These are phyloP conservation scores for Mycothermus thermophilus DNA, from an alignment of 495 filamentous ascomycete genomes.

Conservation along the genomic window DNA sequence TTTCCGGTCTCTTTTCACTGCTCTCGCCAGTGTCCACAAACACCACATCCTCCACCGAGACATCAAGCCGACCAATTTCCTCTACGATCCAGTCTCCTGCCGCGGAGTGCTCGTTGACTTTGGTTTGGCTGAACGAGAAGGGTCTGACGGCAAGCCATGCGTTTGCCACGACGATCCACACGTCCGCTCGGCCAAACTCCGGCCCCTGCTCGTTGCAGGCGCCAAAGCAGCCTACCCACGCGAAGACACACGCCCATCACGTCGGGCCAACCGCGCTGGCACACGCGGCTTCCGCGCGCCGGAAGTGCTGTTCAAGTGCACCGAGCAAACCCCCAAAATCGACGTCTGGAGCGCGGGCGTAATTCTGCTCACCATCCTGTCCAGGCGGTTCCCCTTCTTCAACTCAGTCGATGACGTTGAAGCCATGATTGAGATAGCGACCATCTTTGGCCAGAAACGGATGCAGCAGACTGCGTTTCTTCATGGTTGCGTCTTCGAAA, in stretches of 20 bases:
- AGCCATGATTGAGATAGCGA: slow-evolving; percentile 91
- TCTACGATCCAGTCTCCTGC: slow-evolving; percentile 71
- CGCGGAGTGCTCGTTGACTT: slow-evolving; percentile 93
- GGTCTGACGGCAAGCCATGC: slow-evolving; percentile 58
- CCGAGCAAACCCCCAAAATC: slow-evolving; percentile 86
- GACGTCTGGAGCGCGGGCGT: slow-evolving; percentile 96
- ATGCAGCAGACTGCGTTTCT: slow-evolving; percentile 74
- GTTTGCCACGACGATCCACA: slow-evolving; percentile 44
- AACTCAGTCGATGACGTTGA: slow-evolving; percentile 94
- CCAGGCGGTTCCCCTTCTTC: slow-evolving; percentile 91
- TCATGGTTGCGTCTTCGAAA: slow-evolving; percentile 78
- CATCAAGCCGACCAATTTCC: slow-evolving; percentile 99
- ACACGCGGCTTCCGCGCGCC: slow-evolving; percentile 92
- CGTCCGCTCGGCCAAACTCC: slow-evolving; percentile 25
- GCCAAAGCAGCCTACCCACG: slow-evolving; percentile 62
- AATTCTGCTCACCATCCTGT: slow-evolving; percentile 80
- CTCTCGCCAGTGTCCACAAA: slow-evolving; percentile 67
- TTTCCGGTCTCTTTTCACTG: slow-evolving; percentile 75
- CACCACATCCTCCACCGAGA: slow-evolving; percentile 84
- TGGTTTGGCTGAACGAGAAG: slow-evolving; percentile 77
- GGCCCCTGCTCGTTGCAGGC: slow-evolving; percentile 27
- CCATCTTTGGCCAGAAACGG: slow-evolving; percentile 72
- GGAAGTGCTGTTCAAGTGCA: slow-evolving; percentile 95
- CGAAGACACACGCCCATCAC: slow-evolving; percentile 72
- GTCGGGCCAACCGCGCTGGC: slow-evolving; percentile 88